A percentile compares a stretch with the other conserved stretches of the same genome.
Evolutionary conservation across 192 early-diverging fungal species (phyloP).

Genomic region (Spizellomyces sp.): DNA sequence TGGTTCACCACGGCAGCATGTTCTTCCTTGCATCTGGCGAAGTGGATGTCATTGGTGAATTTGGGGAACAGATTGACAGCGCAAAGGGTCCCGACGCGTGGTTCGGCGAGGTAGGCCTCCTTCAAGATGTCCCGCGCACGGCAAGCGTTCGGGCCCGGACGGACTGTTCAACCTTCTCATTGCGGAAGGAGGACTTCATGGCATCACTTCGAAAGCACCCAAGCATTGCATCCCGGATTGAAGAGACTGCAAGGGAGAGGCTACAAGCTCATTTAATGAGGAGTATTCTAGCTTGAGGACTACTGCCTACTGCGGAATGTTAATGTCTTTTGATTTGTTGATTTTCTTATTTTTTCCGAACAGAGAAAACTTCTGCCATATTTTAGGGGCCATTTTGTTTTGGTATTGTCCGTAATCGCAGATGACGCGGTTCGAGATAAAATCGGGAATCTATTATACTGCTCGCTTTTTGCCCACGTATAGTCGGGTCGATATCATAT

Average conservation of each 20-base stretch:
- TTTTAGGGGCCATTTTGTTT: no score
- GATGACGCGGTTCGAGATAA: no score
- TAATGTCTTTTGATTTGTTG: no score
- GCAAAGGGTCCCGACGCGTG: slow-evolving; percentile 41
- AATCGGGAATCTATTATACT: no score
- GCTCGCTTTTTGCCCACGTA: no score
- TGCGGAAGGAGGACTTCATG: slow-evolving; percentile 43
- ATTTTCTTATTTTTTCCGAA: no score
- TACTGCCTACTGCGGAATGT: no score
- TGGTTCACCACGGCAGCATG: slow-evolving; percentile 41
- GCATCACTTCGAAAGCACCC: slow-evolving; percentile 39
- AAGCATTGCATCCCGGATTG: slow-evolving; percentile 32
- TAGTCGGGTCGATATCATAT: no score
- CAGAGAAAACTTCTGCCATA: no score
- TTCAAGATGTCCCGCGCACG: slow-evolving; percentile 54
- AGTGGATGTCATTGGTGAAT: slow-evolving; percentile 52
- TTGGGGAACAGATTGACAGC: slow-evolving; percentile 48
- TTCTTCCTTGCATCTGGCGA: slow-evolving; percentile 56
- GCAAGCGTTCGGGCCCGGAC: slow-evolving; percentile 40
- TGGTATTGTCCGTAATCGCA: no score
- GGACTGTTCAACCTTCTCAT: slow-evolving; percentile 43
- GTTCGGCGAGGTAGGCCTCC: slow-evolving; percentile 61
- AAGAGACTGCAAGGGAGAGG: slow-evolving; percentile 44
- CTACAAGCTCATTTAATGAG: slow-evolving; percentile 54
- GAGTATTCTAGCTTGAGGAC: slow-evolving; percentile 44